A percentile compares a stretch with the other conserved stretches of the same genome.
Evolutionary conservation across 192 early-diverging fungal genomes (phyloP).

Genomic region (Phlyctochytrium planicorne): DNA sequence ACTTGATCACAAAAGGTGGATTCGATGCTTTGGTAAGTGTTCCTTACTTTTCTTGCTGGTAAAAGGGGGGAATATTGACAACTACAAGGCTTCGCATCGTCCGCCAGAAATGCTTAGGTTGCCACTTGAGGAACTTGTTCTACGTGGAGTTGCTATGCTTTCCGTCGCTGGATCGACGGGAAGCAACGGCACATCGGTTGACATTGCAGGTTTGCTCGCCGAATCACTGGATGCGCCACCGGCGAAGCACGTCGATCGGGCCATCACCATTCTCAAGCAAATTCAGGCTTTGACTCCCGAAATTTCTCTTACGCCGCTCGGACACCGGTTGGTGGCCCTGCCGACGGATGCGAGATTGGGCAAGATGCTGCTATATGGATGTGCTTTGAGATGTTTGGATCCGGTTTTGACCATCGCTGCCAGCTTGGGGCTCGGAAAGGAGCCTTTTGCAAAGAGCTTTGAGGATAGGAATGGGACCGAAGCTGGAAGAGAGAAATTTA

Average conservation of each 20-base stretch:
- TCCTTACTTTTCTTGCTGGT: conserved; percentile 33
- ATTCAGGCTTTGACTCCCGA: conserved; percentile 45
- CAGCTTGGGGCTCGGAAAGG: conserved; percentile 21
- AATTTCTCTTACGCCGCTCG: conserved; percentile 66
- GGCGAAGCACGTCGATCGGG: conserved; percentile 46
- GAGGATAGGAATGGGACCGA: conserved; percentile 6
- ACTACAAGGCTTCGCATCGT: too few relatives aligned
- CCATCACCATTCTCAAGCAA: conserved; percentile 59
- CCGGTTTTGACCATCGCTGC: conserved; percentile 32
- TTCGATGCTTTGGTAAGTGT: conserved; percentile 47
- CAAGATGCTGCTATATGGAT: conserved; percentile 27
- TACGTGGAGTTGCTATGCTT: conserved; percentile 7
- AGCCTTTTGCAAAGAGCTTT: conserved; percentile 18
- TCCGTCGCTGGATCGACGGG: conserved; percentile 7
- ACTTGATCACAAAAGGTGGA: conserved; percentile 57
- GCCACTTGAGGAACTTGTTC: conserved; percentile 75
- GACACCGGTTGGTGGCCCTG: conserved; percentile 65
- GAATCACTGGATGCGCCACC: conserved; percentile 70
- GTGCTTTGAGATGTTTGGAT: conserved; percentile 28
- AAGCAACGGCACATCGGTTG: too few relatives aligned
- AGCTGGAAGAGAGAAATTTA: conserved; percentile 3
- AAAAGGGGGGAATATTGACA: too few relatives aligned
- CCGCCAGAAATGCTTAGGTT: conserved; percentile 77
- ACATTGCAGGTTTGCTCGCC: conserved; percentile 52
- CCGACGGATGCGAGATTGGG: conserved; percentile 77